These are phyloP conservation scores for Hypholoma sublateritium DNA, from an alignment of 768 basidiomycete genomes.

Conservation along the genomic window DNA sequence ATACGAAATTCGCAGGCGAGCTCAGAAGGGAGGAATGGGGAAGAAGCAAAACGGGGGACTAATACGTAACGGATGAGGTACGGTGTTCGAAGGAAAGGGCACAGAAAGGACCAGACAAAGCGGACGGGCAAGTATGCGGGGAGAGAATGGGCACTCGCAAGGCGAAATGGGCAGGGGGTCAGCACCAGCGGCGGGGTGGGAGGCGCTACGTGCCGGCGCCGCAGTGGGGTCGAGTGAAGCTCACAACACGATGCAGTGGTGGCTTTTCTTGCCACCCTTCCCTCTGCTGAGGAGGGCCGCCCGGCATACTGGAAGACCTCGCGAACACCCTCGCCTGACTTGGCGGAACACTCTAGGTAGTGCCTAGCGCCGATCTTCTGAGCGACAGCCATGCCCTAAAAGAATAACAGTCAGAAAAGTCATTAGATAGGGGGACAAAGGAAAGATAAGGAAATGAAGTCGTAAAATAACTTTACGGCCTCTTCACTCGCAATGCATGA, in stretches of 20 bases:
- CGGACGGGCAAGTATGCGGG: neutral
- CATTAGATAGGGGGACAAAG: slow-evolving; percentile 1
- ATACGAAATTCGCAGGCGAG: no score
- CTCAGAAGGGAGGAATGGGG: no score
- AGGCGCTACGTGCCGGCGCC: neutral
- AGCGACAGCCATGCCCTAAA: slow-evolving; percentile 88
- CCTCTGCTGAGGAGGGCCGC: slow-evolving; percentile 75
- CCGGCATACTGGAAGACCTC: slow-evolving; percentile 97
- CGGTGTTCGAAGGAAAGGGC: neutral
- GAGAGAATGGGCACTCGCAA: no score
- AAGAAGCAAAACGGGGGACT: neutral
- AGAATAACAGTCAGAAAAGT: neutral
- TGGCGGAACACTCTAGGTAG: slow-evolving; percentile 97
- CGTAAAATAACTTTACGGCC: neutral
- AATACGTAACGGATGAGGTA: neutral
- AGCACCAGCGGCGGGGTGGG: neutral
- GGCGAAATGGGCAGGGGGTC: neutral
- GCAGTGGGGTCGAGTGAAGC: neutral
- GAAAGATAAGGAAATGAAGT: neutral
- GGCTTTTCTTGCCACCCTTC: slow-evolving; percentile 40
- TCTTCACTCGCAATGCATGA: neutral
- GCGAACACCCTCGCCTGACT: slow-evolving; percentile 93
- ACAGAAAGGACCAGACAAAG: neutral
- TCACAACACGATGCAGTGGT: slow-evolving; percentile 21
- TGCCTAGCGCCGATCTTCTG: slow-evolving; percentile 97